phyloP scores from a whole-genome alignment of 83 land plant genomes.

The Larix sibirica region DNA sequence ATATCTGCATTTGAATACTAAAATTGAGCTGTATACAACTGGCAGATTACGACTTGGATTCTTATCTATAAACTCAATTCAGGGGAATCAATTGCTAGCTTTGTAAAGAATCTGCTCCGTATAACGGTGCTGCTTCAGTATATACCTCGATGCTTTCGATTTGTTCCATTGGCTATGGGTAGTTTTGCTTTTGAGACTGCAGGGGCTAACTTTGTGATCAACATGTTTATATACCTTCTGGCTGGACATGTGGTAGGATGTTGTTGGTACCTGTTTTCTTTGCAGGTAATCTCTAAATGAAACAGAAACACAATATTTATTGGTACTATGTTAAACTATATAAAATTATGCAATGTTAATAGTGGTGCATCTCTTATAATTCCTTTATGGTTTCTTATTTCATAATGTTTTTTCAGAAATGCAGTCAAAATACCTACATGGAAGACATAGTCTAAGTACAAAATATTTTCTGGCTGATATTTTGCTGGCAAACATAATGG shows the following conservation, averaged over 20 bases:
- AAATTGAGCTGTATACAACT: too few species aligned
- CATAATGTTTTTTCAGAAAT: too few species aligned
- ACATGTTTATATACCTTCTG: constrained; percentile 76
- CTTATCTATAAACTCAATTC: constrained; percentile 8
- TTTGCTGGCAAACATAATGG: too few species aligned
- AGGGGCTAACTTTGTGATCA: constrained; percentile 93
- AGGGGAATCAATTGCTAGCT: constrained; percentile 35
- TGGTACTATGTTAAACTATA: too few species aligned
- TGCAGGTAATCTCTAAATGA: constrained; percentile 60
- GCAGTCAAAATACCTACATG: too few species aligned
- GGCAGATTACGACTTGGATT: constrained; percentile 34
- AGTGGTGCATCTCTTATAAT: too few species aligned
- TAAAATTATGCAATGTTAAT: too few species aligned
- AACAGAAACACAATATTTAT: too few species aligned
- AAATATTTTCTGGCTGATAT: too few species aligned
- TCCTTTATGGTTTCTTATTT: too few species aligned
- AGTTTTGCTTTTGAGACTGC: constrained; percentile 93
- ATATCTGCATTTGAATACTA: too few species aligned
- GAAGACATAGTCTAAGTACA: too few species aligned
- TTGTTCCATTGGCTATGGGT: constrained; percentile 80
- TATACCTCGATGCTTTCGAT: constrained; percentile 67
- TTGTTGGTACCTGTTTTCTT: constrained; percentile 91
- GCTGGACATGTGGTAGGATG: constrained; percentile 93
- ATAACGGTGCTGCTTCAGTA: constrained; percentile 74
- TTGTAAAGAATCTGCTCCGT: constrained; percentile 75